These are phyloP conservation scores for Rhizopogon sp. DNA, from an alignment of 768 basidiomycete genomes.

Conservation along the genomic window DNA sequence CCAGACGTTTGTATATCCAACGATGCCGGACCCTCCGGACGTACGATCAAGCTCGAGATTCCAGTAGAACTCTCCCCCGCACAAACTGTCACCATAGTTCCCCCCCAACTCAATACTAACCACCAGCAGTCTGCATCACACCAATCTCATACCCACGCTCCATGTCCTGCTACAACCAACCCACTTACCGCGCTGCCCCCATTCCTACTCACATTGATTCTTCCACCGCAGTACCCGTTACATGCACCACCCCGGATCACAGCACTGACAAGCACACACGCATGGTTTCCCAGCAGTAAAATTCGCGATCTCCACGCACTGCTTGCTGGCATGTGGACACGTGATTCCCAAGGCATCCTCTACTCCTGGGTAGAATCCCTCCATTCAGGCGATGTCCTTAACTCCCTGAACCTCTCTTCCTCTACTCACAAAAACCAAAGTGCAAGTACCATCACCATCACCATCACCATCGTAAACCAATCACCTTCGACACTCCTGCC, in stretches of 20 bases:
- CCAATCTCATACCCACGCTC: slow-evolving; percentile 3
- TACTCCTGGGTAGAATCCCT: slow-evolving; percentile 73
- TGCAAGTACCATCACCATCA: not conserved
- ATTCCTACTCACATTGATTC: slow-evolving; percentile 48
- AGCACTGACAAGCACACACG: slow-evolving; percentile 49
- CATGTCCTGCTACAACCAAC: not conserved
- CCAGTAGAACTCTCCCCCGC: slow-evolving; percentile 54
- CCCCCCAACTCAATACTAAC: slow-evolving; percentile 7
- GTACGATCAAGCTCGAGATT: slow-evolving; percentile 52
- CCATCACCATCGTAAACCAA: slow-evolving; percentile 47
- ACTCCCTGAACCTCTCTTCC: slow-evolving; percentile 28
- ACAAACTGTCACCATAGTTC: slow-evolving; percentile 32
- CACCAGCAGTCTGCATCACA: not conserved
- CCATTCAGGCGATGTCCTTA: slow-evolving; percentile 60
- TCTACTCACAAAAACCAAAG: slow-evolving; percentile 6
- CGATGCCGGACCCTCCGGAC: slow-evolving; percentile 27
- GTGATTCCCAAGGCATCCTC: slow-evolving; percentile 50
- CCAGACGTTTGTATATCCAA: slow-evolving; percentile 59
- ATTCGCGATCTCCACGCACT: slow-evolving; percentile 30
- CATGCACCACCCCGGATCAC: slow-evolving; percentile 46
- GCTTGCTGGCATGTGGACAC: slow-evolving; percentile 55
- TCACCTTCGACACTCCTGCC: slow-evolving; percentile 49
- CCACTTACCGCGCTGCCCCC: slow-evolving; percentile 57
- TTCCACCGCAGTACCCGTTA: slow-evolving; percentile 54
- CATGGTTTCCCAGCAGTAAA: slow-evolving; percentile 46